Conservation (phyloP, 257 asterid species). For the Solanum paucissectum region DNA sequence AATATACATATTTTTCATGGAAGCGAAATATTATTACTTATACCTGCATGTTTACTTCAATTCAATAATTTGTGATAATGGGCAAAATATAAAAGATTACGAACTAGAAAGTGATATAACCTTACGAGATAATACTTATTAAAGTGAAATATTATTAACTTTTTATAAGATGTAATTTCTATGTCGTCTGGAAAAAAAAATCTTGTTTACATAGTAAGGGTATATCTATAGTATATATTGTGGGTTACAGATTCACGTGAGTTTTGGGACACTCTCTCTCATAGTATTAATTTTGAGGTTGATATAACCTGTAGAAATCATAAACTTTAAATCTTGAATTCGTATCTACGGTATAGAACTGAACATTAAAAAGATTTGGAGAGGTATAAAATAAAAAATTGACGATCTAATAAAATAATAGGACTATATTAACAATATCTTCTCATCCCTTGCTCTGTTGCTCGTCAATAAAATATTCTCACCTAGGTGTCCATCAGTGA, state of each 20-base stretch:
- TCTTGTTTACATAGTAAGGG: not conserved
- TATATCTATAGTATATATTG: not conserved
- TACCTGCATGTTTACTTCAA: not conserved
- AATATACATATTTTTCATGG: not conserved
- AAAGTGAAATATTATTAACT: not conserved
- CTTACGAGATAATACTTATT: not conserved
- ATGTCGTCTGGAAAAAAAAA: not conserved
- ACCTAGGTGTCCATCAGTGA: not conserved
- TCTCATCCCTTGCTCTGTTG: not conserved
- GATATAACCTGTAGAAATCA: not conserved
- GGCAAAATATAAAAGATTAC: not conserved
- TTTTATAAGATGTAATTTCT: not conserved
- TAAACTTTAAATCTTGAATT: not conserved
- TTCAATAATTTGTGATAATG: not conserved
- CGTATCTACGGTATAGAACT: fast-evolving
- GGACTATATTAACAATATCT: not conserved
- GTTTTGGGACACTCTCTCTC: no score
- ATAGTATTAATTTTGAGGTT: no score
- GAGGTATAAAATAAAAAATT: not conserved
- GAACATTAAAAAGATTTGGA: not conserved
- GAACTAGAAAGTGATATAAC: not conserved
- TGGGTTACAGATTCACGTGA: not conserved
- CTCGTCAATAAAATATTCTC: not conserved
- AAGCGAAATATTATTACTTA: not conserved
- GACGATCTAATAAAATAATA: not conserved